These are phyloP conservation scores for Dalbergia cultrata DNA, from an alignment of 306 rosid species.

Conservation along the genomic window DNA sequence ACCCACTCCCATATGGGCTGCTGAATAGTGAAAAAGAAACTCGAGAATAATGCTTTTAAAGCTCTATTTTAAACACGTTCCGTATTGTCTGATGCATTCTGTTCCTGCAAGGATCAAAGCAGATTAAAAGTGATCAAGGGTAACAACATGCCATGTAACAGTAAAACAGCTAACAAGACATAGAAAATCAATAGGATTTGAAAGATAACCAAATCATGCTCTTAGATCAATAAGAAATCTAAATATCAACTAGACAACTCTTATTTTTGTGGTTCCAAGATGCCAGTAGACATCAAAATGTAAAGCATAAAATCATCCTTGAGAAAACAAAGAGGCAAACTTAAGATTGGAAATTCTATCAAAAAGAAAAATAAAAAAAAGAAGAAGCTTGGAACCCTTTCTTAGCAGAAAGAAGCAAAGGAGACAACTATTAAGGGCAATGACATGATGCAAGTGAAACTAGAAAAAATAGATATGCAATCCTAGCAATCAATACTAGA, in stretches of 20 bases:
- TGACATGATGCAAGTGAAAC: background rate
- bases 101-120: constrained; percentile 66
- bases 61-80: constrained; percentile 48
- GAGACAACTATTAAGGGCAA: constrained; percentile 32
- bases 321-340: constrained; percentile 20
- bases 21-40: constrained; percentile 45
- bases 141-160: background rate
- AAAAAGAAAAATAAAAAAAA: background rate
- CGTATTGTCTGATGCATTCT: constrained; percentile 57
- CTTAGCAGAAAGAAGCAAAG: constrained; percentile 21
- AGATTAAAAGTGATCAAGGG: constrained; percentile 43
- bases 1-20: constrained; percentile 50
- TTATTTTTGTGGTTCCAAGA: constrained; percentile 13
- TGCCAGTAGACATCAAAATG: constrained; percentile 40
- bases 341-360: no score
- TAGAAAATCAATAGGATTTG: constrained; percentile 1
- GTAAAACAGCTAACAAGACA: background rate
- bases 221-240: background rate
- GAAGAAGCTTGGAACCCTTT: constrained; percentile 19
- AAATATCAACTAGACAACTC: constrained; percentile 11
- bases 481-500: constrained; percentile 20
- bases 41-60: constrained; percentile 32
- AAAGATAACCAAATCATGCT: constrained; percentile 22
- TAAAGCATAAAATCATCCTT: background rate
- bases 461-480: background rate